Evolutionary conservation across 179 eudicot genomes (phyloP).

Genomic region (Heliamphora pulchella): DNA sequence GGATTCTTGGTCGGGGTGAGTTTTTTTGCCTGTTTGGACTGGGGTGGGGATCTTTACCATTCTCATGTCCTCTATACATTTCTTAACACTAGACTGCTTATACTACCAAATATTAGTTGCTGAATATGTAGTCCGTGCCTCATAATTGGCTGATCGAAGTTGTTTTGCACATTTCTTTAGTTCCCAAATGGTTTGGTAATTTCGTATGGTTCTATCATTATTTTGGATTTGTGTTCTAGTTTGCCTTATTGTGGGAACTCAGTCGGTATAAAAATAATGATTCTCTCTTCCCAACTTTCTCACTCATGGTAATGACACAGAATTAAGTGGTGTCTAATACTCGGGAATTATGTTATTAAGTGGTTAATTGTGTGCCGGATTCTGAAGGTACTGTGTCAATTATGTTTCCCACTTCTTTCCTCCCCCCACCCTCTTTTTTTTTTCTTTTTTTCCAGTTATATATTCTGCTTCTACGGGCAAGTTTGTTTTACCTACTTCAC

Average conservation of each 20-base stretch:
- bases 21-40: constrained; percentile 6
- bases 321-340: background rate
- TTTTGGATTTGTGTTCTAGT: background rate
- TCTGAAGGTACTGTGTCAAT: background rate
- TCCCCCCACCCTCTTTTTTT: too few species aligned
- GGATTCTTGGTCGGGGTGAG: constrained; percentile 89
- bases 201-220: too few species aligned
- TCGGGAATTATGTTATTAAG: background rate
- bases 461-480: background rate
- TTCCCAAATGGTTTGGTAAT: background rate
- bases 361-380: background rate
- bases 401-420: too few species aligned
- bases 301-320: background rate
- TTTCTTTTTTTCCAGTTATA: background rate
- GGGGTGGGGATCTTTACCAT: background rate
- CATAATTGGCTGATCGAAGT: background rate
- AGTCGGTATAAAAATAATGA: background rate
- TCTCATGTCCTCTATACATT: too few species aligned
- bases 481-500: background rate
- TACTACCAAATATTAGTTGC: background rate
- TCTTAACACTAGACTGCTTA: background rate
- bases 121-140: background rate
- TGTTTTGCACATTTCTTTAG: background rate
- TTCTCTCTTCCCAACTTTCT: background rate
- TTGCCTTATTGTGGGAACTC: background rate